Base-by-base conservation (phyloP, 176 grass and related monocot species). In the Metroxylon sagu region DNA sequence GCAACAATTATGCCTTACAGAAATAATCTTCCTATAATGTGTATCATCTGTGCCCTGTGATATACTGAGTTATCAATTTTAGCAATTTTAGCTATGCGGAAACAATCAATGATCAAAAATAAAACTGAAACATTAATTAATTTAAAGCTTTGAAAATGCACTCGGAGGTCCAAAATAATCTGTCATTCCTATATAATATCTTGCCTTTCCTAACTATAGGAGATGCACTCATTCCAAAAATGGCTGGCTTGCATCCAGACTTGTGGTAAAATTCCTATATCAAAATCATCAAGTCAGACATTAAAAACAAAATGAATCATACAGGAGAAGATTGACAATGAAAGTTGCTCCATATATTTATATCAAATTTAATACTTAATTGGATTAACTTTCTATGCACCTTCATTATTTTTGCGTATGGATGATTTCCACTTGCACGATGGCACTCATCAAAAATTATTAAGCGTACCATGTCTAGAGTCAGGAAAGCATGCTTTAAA, bases 381-480 rank as follows among this genome's bases (percentile, higher is more conserved):
- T 16, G 5, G 15, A 10, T 16, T 16, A 14, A 16, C 0, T 59
- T 59, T 27, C 5, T 15, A 16, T 1, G 53, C 63, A 88, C 85
- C 76, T 69, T 72, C 72, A 88, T 83, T 88, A 88, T 70, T 76
- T 50, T 56, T 39, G 85, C 58, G 59, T 88, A 88, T 19, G 85
- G 80, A 79, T 80, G 85, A 60, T 79, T 81, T 65, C 85, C 80
- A 61, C 71, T 76, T 56, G 85, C 80, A 65, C 59, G 68, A 73
- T 88, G 85, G 16, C 85, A 88, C 75, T 83, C 85, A 62, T 88
- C 76, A 83, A 88, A 76, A 69, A 88, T 79, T 56, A 88, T 18
- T 54, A 88, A 65, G 62, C 48, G 71, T 62, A 88, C 66, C 14
- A 16, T 21, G 16, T 53, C 58, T 52, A 83, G 56, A 25, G 68